Evolutionary conservation across 1,284 basidiomycete genomes (phyloP).

Genomic region (Papiliotrema fonsecae): DNA sequence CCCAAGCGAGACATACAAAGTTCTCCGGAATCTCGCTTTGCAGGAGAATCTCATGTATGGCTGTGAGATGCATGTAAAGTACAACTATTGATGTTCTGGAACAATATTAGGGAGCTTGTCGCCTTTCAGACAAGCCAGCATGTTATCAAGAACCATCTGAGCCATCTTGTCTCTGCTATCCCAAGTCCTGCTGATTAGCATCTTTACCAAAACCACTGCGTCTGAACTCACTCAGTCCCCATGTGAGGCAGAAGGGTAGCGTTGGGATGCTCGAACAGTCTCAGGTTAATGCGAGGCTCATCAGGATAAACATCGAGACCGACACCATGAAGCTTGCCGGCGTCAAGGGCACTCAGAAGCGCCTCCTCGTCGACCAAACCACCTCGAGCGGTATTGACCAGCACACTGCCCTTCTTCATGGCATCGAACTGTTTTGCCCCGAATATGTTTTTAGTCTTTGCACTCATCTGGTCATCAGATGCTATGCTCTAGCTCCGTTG

Average conservation of each 20-base stretch:
- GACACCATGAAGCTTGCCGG: conserved; percentile 69
- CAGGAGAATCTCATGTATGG: too few species aligned
- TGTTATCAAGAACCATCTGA: conserved; percentile 27
- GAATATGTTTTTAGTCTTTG: conserved; percentile 67
- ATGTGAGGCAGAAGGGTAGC: conserved; percentile 25
- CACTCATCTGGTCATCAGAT: conserved; percentile 47
- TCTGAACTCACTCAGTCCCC: conserved; percentile 21
- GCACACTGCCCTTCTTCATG: conserved; percentile 68
- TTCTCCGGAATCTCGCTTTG: too few species aligned
- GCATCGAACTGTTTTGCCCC: conserved; percentile 66
- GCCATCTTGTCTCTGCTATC: conserved; percentile 31
- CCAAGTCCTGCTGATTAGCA: conserved; percentile 15
- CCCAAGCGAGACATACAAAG: too few species aligned
- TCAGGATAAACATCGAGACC: conserved; percentile 60
- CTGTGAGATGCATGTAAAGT: too few species aligned
- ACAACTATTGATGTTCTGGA: conserved; percentile 9
- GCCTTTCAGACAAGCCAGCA: conserved; percentile 19
- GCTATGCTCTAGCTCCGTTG: background rate
- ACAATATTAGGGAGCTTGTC: conserved; percentile 20
- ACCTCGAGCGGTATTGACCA: conserved; percentile 82
- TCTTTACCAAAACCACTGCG: background rate
- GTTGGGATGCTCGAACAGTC: conserved; percentile 21
- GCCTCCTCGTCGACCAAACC: conserved; percentile 80
- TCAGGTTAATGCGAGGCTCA: conserved; percentile 21
- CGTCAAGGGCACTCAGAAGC: conserved; percentile 69